Base-by-base conservation (phyloP, 2,329 filamentous ascomycete species). In the Alternaria brassicicola region DNA sequence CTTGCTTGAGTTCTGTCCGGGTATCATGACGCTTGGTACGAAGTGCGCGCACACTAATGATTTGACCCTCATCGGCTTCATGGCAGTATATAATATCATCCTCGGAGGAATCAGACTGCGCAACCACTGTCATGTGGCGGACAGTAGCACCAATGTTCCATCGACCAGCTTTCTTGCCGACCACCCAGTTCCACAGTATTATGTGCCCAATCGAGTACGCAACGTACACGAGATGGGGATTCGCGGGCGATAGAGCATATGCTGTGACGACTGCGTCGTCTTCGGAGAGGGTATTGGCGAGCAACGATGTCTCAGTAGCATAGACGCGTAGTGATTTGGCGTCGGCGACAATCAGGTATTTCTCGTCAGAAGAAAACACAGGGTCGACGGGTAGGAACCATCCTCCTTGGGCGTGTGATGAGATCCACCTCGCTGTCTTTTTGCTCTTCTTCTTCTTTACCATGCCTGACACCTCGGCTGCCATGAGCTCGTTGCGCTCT, bases 281-380 rank as follows among this genome's bases (percentile, higher is more conserved):
- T 66, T 81, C 64, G n/a, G 78, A 76, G 47, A 97, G 88, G 55
- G 88, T 86, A 65, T 92, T 88, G 43, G 92, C 82, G 21, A 96
- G 85, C 48, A 96, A 85, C 2, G 95, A 98, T 53, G 92, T 93
- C 63, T 86, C 82, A 28, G 91, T 86, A 2, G 91, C 90, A 77
- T 95, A 96, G 25, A 97, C 84, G 74, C 93, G 90, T 52, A 97
- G 82, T 9, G 89, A 89, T 26, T 86, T 88, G 59, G 88, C 85
- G 70, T 92, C 91, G 30, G 89, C 86, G 55, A 96, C 76, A 56
- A 97, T 88, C 36, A 97, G 75, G 77, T 74, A 84, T 79, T 83
- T 81, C 65, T 86, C 84, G 71, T 88, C 84, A n/a, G 65, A 62
- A 3, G 85, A 83, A 69, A 88, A 84, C 8, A 86, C 69, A 6